These are phyloP conservation scores for Melocanna baccifera DNA, from an alignment of 176 grass and related monocot genomes.

Conservation along the genomic window DNA sequence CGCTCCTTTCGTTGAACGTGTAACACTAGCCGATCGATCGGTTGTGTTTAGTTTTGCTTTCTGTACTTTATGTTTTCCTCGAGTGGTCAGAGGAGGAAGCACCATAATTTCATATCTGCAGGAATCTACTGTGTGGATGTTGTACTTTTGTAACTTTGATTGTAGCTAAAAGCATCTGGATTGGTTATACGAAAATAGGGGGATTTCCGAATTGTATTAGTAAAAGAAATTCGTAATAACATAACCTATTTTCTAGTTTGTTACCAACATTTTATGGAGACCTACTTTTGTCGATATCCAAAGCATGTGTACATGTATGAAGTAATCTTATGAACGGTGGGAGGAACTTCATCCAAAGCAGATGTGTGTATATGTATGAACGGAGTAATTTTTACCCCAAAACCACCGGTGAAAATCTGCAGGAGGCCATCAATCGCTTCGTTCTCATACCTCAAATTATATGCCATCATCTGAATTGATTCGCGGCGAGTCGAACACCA, in stretches of 20 bases:
- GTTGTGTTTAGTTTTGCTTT: not conserved
- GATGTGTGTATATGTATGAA: too few species aligned
- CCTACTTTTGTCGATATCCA: not conserved
- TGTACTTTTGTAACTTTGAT: conserved; percentile 14
- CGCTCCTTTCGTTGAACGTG: not conserved
- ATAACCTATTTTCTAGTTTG: not conserved
- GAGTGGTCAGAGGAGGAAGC: not conserved
- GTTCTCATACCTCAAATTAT: too few species aligned
- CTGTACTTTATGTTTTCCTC: not conserved
- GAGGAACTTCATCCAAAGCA: not conserved
- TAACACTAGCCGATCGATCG: not conserved
- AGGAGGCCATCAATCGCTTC: too few species aligned
- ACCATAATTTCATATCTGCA: not conserved
- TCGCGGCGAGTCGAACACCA: too few species aligned
- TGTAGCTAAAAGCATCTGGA: not conserved
- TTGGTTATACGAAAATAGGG: not conserved
- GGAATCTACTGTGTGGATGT: not conserved
- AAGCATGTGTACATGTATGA: not conserved
- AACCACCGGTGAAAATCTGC: not conserved
- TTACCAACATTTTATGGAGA: not conserved
- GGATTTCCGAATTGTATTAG: not conserved
- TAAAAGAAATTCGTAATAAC: not conserved
- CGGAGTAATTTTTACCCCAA: too few species aligned
- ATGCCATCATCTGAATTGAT: too few species aligned
- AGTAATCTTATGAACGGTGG: not conserved